Evolutionary conservation across 2,329 filamentous ascomycete genomes (phyloP), one percentile per base, ranked within the genome.

Genomic region (Nothopassalora personata): DNA sequence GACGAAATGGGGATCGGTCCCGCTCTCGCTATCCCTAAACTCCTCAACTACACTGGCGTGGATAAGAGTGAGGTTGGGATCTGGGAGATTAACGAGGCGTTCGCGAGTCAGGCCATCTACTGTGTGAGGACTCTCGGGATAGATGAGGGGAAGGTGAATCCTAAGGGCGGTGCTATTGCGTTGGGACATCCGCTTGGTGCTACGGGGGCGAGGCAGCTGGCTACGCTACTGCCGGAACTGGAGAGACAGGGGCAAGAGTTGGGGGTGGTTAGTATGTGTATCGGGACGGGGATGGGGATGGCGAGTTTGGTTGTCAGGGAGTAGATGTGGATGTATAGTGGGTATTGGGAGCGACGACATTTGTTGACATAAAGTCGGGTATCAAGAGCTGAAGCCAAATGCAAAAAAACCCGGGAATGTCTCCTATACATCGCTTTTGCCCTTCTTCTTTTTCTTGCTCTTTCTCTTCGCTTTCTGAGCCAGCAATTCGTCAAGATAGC

Each of bases 1-100:
- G 91, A 96, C 70, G 91, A 96, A 81, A 97, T 97, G 93, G 92
- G 93, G 43, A 81, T 97, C 59, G 92, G 93, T 0, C 92, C 93
- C 0, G 90, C 91, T 0, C 71, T 96, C 30, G 92, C 90, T 0
- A 93, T 97, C 54, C 92, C 92, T 6, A 89, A 87, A 72, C 80
- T 96, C 19, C 80, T 97, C n/a, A 73, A 78, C 18, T 83, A 84
- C 61, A 83, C 87, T 1, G 90, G 86, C 0, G 73, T 97, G 13
- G 71, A 76, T 47, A 86, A 79, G 11, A 78, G 80, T 1, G 90
- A 97, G 59, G 84, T 97, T 0, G 83, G 87, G 36, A 79, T 94
- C 9, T 97, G 91, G 91, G 92, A 97, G 79, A 88, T 97, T 74
- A 97, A 97, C 74, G 92, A 97, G 82, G 84, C 84, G 13, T 87